phyloP scores from a whole-genome alignment of 352 stramenopile species.

The Pythium folliculosum region DNA sequence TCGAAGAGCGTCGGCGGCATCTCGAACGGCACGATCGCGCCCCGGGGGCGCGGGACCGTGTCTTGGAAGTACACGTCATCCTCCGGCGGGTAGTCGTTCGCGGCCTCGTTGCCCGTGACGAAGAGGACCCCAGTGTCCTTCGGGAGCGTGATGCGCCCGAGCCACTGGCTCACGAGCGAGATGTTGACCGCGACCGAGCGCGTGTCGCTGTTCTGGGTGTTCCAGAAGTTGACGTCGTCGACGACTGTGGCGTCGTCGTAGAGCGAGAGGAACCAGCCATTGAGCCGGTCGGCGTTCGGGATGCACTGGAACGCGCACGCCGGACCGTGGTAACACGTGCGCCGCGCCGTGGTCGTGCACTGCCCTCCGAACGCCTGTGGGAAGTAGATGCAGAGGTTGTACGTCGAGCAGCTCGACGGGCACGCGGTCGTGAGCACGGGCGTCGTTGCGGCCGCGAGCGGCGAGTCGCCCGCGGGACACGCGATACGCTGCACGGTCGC shows the following conservation, averaged over 20 bases:
- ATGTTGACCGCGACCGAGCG: slow-evolving; percentile 15
- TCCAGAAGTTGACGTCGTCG: slow-evolving; percentile 19
- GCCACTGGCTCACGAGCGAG: slow-evolving; percentile 8
- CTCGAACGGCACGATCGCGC: slow-evolving; percentile 17
- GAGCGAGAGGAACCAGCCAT: slow-evolving; percentile 17
- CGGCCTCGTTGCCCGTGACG: slow-evolving; percentile 20
- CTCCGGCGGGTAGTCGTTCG: slow-evolving; percentile 7
- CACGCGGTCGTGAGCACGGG: slow-evolving; percentile 19
- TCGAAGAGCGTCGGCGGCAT: slow-evolving; percentile 5
- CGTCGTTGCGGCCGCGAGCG: slow-evolving; percentile 6
- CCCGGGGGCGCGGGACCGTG: background rate
- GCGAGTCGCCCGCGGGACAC: background rate
- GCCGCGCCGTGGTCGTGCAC: slow-evolving; percentile 5
- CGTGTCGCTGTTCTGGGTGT: background rate
- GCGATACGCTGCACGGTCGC: background rate
- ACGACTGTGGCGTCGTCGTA: slow-evolving; percentile 10
- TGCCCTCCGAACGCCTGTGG: background rate
- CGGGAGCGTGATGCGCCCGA: background rate
- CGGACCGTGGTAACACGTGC: slow-evolving; percentile 16
- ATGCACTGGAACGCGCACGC: slow-evolving; percentile 22
- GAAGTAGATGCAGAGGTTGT: slow-evolving; percentile 22
- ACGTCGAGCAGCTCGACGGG: slow-evolving; percentile 12
- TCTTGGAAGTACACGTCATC: slow-evolving; percentile 4
- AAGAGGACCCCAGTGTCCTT: background rate
- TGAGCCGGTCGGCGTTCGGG: background rate